Evolutionary conservation across 1,139 yeast species (phyloP).

Genomic region (Hyphopichia khmerensis): DNA sequence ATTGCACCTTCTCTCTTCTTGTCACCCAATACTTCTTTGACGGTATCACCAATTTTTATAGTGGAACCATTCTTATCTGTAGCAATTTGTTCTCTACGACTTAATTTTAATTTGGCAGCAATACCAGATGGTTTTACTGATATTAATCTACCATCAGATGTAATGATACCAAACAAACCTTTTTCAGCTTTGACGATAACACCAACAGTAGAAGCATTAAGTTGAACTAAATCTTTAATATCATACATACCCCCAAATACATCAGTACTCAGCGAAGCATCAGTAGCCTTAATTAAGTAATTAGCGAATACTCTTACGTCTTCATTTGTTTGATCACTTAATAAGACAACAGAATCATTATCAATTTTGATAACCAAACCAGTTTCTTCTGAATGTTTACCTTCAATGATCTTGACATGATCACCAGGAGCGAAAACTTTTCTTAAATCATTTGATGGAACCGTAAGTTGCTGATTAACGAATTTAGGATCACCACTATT

Average conservation of each 20-base stretch:
- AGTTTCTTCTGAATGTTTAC: constrained; percentile 89
- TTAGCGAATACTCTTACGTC: constrained; percentile 93
- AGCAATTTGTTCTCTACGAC: constrained; percentile 73
- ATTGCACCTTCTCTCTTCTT: constrained; percentile 81
- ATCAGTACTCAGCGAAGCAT: constrained; percentile 50
- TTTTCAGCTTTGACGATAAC: constrained; percentile 89
- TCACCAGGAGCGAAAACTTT: constrained; percentile 90
- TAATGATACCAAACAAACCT: constrained; percentile 76
- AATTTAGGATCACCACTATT: constrained; percentile 52
- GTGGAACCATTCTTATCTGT: constrained; percentile 87
- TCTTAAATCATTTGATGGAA: constrained; percentile 79
- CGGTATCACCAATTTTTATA: constrained; percentile 86
- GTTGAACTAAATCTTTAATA: constrained; percentile 84
- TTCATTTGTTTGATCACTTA: constrained; percentile 83
- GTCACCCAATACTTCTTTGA: constrained; percentile 67
- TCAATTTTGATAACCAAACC: constrained; percentile 86
- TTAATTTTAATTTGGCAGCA: constrained; percentile 64
- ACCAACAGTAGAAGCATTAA: constrained; percentile 85
- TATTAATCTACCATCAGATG: constrained; percentile 77
- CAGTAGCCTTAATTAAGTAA: constrained; percentile 77
- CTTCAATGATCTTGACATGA: constrained; percentile 89
- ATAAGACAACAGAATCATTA: constrained; percentile 83
- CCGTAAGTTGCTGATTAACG: constrained; percentile 52
- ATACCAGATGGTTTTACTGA: constrained; percentile 78
- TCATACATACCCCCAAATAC: constrained; percentile 66